Conservation (phyloP, 331 rosid genomes). For the Cydonia oblonga region DNA sequence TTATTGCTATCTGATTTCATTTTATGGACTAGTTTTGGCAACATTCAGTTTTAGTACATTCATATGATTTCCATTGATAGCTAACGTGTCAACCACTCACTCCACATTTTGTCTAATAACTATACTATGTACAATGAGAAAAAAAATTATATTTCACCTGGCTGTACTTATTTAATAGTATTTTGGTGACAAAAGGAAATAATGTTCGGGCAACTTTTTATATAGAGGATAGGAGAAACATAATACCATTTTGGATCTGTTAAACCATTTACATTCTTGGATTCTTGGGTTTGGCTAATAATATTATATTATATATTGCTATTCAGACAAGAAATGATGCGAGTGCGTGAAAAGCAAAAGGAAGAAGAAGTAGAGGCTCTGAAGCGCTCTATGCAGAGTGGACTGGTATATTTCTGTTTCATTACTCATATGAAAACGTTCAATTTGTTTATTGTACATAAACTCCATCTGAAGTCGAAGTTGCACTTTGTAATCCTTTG, state of each 20-base stretch:
- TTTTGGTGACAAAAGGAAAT: neutral
- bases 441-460: neutral
- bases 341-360: slow-evolving; percentile 73
- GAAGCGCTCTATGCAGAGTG: slow-evolving; percentile 78
- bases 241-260: neutral
- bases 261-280: neutral
- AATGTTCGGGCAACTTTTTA: too few species aligned
- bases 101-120: neutral
- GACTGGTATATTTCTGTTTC: slow-evolving; percentile 58
- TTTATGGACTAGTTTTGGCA: neutral
- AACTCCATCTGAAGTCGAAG: neutral
- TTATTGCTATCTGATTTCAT: neutral
- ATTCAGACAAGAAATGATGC: slow-evolving; percentile 60
- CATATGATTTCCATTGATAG: neutral
- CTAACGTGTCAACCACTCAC: neutral
- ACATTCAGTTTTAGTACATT: neutral
- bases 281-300: neutral
- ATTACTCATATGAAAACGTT: neutral
- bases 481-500: neutral
- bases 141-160: too few species aligned
- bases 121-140: neutral
- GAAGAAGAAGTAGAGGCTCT: slow-evolving; percentile 71
- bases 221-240: too few species aligned
- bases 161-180: neutral
- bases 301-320: too few species aligned